Evolutionary conservation across 305 asterid genomes (phyloP), one percentile per base, ranked within the genome.

Genomic region (Fraxinus floribunda): DNA sequence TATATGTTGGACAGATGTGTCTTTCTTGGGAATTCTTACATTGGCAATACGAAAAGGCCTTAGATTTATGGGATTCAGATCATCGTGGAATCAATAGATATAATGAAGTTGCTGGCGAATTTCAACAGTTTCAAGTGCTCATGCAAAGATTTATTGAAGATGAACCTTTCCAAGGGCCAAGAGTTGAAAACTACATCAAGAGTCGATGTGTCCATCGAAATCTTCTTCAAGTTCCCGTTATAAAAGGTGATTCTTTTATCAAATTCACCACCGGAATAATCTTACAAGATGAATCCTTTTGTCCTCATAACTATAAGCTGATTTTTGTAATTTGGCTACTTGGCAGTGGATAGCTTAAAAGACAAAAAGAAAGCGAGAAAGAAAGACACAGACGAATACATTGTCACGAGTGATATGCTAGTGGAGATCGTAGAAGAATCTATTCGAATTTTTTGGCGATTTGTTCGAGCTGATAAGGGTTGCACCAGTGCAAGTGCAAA

Each of bases 11-110:
- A 18, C 98, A 95, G 78, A 90, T 89, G 93, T 95, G 99, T 85
- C 96, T 92, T 49, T 94, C 99, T 0, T 97, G 99, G 99, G 99
- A 97, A 82, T 89, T 93, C 90, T 87, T 97, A 83, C 93, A 92
- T 38, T 93, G 97, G 98, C 95, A 95, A 84, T 93, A 95, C 64
- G 93, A 86, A 24, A 97, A 92, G 84, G 94, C 95, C 85, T 85
- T 95, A 46, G 95, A 88, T 71, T 82, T 97, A 70, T 94, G 98
- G 98, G 95, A 89, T 5, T 86, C 96, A 0, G 99, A 93, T 38
- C 96, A 91, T 0, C 92, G 88, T 64, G 93, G 95, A 16, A 57
- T 81, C 29, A 94, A 86, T 15, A 88, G 83, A 24, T 97, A 97
- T 78, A 91, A 93, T 44, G 97, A 91, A 87, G 94, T 93, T 13